Conservation (phyloP, 2,329 filamentous ascomycete genomes). For the Ophiosphaerella narmari region DNA sequence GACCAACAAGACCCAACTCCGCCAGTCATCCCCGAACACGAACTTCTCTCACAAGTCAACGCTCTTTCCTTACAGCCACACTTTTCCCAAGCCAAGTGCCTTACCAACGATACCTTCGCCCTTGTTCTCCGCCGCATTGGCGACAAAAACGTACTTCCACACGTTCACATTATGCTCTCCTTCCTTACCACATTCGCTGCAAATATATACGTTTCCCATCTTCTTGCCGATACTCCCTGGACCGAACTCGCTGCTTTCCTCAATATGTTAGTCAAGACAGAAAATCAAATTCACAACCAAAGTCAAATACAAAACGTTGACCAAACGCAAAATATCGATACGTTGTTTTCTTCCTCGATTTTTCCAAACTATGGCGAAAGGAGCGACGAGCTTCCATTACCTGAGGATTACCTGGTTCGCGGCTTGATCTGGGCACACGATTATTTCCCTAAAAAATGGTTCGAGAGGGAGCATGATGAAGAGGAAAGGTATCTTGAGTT, state of each 20-base stretch:
- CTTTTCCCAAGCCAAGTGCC: constrained; percentile 42
- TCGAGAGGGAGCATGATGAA: constrained; percentile 66
- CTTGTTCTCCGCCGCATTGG: constrained; percentile 58
- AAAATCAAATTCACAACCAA: constrained; percentile 30
- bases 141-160: constrained; percentile 65
- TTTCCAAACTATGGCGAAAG: constrained; percentile 54
- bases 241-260: constrained; percentile 56
- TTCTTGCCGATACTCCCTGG: constrained; percentile 55
- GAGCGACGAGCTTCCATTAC: constrained; percentile 59
- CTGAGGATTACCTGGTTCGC: constrained; percentile 70
- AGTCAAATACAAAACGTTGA: constrained; percentile 5
- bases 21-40: constrained; percentile 19
- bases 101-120: constrained; percentile 53
- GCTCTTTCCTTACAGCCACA: constrained; percentile 20
- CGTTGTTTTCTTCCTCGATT: constrained; percentile 25
- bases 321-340: constrained; percentile 34
- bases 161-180: constrained; percentile 65
- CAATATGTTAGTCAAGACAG: constrained; percentile 54
- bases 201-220: constrained; percentile 35
- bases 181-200: constrained; percentile 58
- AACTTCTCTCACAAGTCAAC: constrained; percentile 21
- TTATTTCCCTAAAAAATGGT: constrained; percentile 66
- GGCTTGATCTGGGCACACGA: constrained; percentile 65
- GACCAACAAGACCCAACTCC: constrained; percentile 15
- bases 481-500: constrained; percentile 69